Percentiles rank a stretch among this genome's conserved stretches.
Evolutionary conservation across 768 basidiomycete species (phyloP).

Genomic region (Leccinum imitatum): DNA sequence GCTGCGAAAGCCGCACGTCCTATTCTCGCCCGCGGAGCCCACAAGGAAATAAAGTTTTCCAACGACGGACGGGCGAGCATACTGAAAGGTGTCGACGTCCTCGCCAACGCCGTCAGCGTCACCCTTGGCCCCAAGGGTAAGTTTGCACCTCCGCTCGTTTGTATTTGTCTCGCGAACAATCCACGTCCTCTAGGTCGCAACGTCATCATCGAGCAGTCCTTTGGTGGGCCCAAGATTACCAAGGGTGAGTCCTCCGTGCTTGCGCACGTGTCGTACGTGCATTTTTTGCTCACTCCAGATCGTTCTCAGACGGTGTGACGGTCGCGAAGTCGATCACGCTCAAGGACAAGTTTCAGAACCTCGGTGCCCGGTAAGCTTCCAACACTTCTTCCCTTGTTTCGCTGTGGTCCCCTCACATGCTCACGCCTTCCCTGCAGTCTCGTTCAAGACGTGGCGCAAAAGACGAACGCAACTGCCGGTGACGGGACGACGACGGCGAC

Average conservation of each 20-base stretch:
- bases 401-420: slow-evolving; percentile 1
- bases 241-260: slow-evolving; percentile 58
- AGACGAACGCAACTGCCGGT: slow-evolving; percentile 96
- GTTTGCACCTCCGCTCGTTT: slow-evolving; percentile 7
- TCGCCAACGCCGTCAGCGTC: slow-evolving; percentile 95
- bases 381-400: neutral
- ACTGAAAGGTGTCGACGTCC: slow-evolving; percentile 92
- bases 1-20: slow-evolving; percentile 58
- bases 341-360: slow-evolving; percentile 98
- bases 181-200: slow-evolving; percentile 65
- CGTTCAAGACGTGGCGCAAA: slow-evolving; percentile 92
- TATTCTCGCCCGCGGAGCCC: slow-evolving; percentile 64
- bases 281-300: slow-evolving; percentile 1
- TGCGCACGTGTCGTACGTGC: neutral
- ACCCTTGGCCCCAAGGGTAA: slow-evolving; percentile 95
- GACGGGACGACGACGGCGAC: slow-evolving; percentile 99
- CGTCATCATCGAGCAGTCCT: slow-evolving; percentile 96
- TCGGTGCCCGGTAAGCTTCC: slow-evolving; percentile 82
- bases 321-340: slow-evolving; percentile 94
- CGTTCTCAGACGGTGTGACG: slow-evolving; percentile 84
- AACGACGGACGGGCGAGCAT: slow-evolving; percentile 94
- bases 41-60: slow-evolving; percentile 97
- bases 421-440: slow-evolving; percentile 49
- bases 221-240: slow-evolving; percentile 91
- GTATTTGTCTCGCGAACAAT: slow-evolving; percentile 16